phyloP scores from a whole-genome alignment of 2,329 filamentous ascomycete species.

The Arthroderma sp. region DNA sequence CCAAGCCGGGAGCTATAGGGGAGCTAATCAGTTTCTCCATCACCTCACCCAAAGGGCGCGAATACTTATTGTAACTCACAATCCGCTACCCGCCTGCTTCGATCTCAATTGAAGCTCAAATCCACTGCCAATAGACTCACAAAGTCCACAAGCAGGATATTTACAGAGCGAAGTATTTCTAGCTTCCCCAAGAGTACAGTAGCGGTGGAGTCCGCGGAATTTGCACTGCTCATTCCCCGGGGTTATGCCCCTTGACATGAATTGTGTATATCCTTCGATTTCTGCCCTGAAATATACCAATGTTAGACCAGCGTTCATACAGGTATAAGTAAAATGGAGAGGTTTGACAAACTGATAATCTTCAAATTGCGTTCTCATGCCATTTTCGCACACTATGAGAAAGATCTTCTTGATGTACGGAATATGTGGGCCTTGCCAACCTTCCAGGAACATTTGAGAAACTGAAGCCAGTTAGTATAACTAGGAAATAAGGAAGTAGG shows the following conservation, averaged over 20 bases:
- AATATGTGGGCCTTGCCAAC: background rate
- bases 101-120: slow-evolving; percentile 1
- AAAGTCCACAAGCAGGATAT: slow-evolving; percentile 4
- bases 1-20: slow-evolving; percentile 1
- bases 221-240: slow-evolving; percentile 1
- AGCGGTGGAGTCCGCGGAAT: slow-evolving; percentile 3
- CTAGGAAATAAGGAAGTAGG: too few species aligned
- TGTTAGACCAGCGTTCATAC: background rate
- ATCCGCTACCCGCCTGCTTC: background rate
- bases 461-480: background rate
- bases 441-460: background rate
- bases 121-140: slow-evolving; percentile 2
- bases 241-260: background rate
- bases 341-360: slow-evolving; percentile 1
- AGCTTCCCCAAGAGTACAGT: slow-evolving; percentile 4
- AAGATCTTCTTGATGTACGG: slow-evolving; percentile 1
- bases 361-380: background rate
- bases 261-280: slow-evolving; percentile 1
- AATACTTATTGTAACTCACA: background rate
- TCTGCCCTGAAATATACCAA: background rate
- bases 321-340: background rate
- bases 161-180: background rate
- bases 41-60: background rate
- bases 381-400: slow-evolving; percentile 1
- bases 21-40: background rate